These are phyloP conservation scores for Lipomyces mesembrius DNA, from an alignment of 805 yeast species.

Conservation along the genomic window DNA sequence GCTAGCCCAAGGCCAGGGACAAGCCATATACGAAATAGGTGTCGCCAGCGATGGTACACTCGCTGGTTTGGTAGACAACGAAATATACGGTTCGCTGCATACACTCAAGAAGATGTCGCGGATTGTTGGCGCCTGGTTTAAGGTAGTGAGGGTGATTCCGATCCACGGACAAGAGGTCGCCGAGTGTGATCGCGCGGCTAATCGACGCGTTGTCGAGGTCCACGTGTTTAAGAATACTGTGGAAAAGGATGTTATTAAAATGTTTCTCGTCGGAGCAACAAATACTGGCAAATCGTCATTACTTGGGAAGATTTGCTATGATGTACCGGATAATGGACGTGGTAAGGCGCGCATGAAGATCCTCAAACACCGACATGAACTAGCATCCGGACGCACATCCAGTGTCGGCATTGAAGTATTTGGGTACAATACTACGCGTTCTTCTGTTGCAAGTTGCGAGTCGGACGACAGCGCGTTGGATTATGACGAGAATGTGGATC, in stretches of 20 bases:
- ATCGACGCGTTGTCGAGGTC: slow-evolving; percentile 30
- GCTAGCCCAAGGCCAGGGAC: slow-evolving; percentile 36
- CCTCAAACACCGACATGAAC: slow-evolving; percentile 35
- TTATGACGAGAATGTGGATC: slow-evolving; percentile 14
- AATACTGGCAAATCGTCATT: slow-evolving; percentile 35
- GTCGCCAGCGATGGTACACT: slow-evolving; percentile 34
- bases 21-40: slow-evolving; percentile 36
- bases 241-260: slow-evolving; percentile 24
- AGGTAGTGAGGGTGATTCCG: slow-evolving; percentile 34
- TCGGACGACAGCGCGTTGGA: slow-evolving; percentile 6
- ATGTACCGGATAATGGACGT: slow-evolving; percentile 32
- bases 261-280: slow-evolving; percentile 29
- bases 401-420: slow-evolving; percentile 32
- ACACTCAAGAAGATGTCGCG: slow-evolving; percentile 30
- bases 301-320: slow-evolving; percentile 30
- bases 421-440: slow-evolving; percentile 25
- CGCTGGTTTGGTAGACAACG: slow-evolving; percentile 25
- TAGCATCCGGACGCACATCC: slow-evolving; percentile 31
- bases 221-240: slow-evolving; percentile 26
- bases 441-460: slow-evolving; percentile 11
- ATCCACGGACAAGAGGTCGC: slow-evolving; percentile 17
- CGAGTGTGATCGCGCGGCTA: neutral
- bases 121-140: slow-evolving; percentile 31
- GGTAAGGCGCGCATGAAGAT: slow-evolving; percentile 33
- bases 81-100: slow-evolving; percentile 30